Evolutionary conservation across 1,139 yeast species (phyloP).

Genomic region (Yamadazyma buinensis): DNA sequence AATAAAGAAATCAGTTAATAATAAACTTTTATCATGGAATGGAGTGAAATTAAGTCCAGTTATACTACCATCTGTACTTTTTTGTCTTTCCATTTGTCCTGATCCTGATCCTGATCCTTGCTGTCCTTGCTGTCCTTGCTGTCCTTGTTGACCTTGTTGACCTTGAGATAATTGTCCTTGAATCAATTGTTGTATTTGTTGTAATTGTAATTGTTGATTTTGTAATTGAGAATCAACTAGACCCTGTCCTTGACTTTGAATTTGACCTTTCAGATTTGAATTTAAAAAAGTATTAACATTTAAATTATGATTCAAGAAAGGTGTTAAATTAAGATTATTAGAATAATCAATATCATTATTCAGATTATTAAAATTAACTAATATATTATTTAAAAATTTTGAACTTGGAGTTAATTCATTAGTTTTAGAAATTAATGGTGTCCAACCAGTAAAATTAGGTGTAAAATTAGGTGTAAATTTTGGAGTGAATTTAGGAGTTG

Average conservation of each 20-base stretch:
- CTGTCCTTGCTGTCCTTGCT: background rate
- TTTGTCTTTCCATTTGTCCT: background rate
- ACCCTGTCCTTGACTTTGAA: too few species aligned
- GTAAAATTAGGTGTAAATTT: conserved; percentile 14
- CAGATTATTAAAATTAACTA: conserved; percentile 11
- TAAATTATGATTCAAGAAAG: conserved; percentile 40
- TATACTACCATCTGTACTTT: background rate
- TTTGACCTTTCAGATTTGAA: conserved; percentile 11
- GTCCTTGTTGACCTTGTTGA: background rate
- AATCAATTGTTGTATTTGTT: background rate
- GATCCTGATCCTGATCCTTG: background rate
- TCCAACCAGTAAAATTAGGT: conserved; percentile 38
- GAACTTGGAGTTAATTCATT: conserved; percentile 35
- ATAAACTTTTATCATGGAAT: conserved; percentile 41
- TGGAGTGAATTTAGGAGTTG: conserved; percentile 8
- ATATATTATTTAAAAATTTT: conserved; percentile 20
- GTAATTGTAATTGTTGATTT: background rate
- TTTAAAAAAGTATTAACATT: conserved; percentile 16
- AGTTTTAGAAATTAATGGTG: conserved; percentile 41
- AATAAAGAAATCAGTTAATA: conserved; percentile 42
- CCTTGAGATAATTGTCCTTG: background rate
- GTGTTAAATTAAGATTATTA: conserved; percentile 42
- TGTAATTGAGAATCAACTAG: conserved; percentile 5
- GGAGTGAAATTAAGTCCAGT: conserved; percentile 32
- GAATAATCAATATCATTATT: conserved; percentile 28